These are phyloP conservation scores for Trifolium subterraneum DNA, from an alignment of 306 rosid species.

Conservation along the genomic window DNA sequence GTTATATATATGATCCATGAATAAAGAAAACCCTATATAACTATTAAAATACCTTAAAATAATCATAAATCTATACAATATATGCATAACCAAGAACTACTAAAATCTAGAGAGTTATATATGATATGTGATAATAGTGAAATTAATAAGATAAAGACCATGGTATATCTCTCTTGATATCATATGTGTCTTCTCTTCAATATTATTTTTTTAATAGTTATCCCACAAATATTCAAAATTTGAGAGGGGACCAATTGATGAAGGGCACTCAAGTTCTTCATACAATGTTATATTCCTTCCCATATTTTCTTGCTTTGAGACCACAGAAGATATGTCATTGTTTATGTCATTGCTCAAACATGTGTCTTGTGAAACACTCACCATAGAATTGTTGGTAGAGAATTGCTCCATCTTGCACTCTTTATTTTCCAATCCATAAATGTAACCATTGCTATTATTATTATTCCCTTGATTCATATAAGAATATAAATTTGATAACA, in stretches of 20 bases:
- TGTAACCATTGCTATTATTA: neutral
- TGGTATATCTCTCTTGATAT: constrained; percentile 4
- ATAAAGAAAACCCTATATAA: constrained; percentile 19
- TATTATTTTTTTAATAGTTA: constrained; percentile 46
- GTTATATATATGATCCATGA: neutral
- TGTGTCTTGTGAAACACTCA: constrained; percentile 64
- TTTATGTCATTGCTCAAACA: constrained; percentile 64
- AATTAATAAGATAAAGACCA: constrained; percentile 5
- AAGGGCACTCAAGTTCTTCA: constrained; percentile 46
- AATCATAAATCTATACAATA: constrained; percentile 47
- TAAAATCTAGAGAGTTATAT: constrained; percentile 8
- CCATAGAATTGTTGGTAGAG: constrained; percentile 59
- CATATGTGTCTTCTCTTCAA: neutral
- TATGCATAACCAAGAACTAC: constrained; percentile 35
- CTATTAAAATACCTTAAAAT: constrained; percentile 32
- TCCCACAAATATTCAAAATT: constrained; percentile 65
- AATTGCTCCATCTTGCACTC: constrained; percentile 60
- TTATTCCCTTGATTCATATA: constrained; percentile 38
- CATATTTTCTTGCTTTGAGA: constrained; percentile 46
- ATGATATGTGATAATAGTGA: neutral
- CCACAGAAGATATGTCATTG: constrained; percentile 63
- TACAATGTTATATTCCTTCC: constrained; percentile 41
- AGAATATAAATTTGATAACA: constrained; percentile 22
- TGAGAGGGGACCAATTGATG: constrained; percentile 44
- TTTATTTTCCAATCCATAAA: constrained; percentile 30